Evolutionary conservation across 75 land plant genomes (phyloP).

Genomic region (Picea glauca): DNA sequence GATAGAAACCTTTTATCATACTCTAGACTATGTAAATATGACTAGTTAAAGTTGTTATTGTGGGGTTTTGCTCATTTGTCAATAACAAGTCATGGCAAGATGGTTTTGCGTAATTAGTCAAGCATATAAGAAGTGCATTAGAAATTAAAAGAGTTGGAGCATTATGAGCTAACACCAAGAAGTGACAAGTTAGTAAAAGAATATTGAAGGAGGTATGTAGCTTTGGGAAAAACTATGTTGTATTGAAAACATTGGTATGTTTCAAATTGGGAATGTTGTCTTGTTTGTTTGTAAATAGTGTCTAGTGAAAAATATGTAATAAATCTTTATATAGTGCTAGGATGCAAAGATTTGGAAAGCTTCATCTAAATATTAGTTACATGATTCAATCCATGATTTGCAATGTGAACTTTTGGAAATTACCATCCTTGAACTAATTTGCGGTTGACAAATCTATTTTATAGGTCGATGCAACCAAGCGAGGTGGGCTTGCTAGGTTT

Average conservation of each 20-base stretch:
- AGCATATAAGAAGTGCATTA: not conserved
- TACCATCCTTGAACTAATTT: too few relatives aligned
- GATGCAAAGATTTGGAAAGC: not conserved
- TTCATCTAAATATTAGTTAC: not conserved
- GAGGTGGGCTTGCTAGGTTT: constrained; percentile 96
- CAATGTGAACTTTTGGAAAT: not conserved
- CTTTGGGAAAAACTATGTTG: not conserved
- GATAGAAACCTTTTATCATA: too few relatives aligned
- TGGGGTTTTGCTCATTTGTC: not conserved
- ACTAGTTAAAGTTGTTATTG: too few relatives aligned
- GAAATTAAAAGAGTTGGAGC: not conserved
- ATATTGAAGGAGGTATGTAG: not conserved
- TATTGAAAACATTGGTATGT: not conserved
- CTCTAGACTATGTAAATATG: too few relatives aligned
- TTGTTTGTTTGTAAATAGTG: not conserved
- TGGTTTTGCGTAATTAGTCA: not conserved
- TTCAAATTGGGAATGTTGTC: too few relatives aligned
- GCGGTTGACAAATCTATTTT: not conserved
- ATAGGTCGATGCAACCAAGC: constrained; percentile 97
- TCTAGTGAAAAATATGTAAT: not conserved
- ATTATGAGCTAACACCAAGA: not conserved
- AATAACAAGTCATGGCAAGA: not conserved
- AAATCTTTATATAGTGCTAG: not conserved
- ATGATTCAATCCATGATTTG: not conserved
- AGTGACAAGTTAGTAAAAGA: not conserved